phyloP scores from a whole-genome alignment of 176 grass and related monocot genomes.

The Miscanthus lutarioriparius region DNA sequence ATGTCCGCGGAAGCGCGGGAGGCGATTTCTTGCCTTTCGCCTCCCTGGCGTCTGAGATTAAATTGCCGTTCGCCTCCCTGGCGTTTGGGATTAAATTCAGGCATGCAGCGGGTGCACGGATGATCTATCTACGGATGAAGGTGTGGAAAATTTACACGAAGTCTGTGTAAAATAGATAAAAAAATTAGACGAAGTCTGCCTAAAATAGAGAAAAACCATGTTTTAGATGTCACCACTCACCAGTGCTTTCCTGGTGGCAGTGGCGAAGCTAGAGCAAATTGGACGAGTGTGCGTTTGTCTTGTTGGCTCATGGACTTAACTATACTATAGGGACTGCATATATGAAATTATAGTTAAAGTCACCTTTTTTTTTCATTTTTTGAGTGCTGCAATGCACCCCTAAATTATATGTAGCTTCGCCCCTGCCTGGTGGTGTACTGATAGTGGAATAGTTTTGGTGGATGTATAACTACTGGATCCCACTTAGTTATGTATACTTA shows the following conservation, averaged over 20 bases:
- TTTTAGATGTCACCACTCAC: not conserved
- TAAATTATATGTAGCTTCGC: not conserved
- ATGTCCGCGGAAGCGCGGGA: not conserved
- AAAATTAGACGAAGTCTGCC: no score
- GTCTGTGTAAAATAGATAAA: not conserved
- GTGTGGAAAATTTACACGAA: not conserved
- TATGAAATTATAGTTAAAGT: not conserved
- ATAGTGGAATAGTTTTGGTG: not conserved
- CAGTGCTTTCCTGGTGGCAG: not conserved
- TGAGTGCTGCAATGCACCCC: not conserved
- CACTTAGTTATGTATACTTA: not conserved
- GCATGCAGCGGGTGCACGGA: not conserved
- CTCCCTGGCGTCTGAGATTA: not conserved
- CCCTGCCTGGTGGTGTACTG: not conserved
- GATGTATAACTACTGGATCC: not conserved
- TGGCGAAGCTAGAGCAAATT: not conserved
- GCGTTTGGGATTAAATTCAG: not conserved
- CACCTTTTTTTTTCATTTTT: not conserved
- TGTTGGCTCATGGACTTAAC: not conserved
- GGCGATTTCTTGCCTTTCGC: not conserved
- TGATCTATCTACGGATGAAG: constrained; percentile 3
- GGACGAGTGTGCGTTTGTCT: not conserved
- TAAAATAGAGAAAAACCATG: not conserved
- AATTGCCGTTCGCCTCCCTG: not conserved
- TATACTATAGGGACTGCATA: not conserved